Percentiles rank a stretch among this genome's conserved stretches.
Conservation (phyloP, 192 early-diverging fungal species). For the Coemansia sp. region DNA sequence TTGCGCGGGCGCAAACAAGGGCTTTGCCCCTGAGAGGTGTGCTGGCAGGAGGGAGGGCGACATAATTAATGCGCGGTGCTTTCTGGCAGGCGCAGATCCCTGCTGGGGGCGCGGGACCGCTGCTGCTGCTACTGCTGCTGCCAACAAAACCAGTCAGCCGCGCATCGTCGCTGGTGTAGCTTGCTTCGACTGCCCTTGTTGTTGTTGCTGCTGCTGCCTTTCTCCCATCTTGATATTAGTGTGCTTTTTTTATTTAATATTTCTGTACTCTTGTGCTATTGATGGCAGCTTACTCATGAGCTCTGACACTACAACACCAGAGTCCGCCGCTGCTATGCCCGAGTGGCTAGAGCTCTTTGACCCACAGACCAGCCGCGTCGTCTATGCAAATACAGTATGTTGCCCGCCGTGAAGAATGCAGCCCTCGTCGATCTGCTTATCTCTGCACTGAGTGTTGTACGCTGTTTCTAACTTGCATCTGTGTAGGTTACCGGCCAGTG, state of each 20-base stretch:
- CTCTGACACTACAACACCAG: conserved; percentile 17
- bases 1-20: too few relatives aligned
- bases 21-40: not conserved
- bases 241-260: conserved; percentile 15
- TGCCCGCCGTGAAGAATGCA: not conserved
- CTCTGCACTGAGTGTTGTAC: not conserved
- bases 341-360: conserved; percentile 72
- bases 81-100: conserved; percentile 7
- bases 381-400: conserved; percentile 70
- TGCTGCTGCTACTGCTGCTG: conserved; percentile 4
- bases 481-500: conserved; percentile 79
- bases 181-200: not conserved
- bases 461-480: not conserved
- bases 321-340: conserved; percentile 7
- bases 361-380: conserved; percentile 60
- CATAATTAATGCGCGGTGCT: not conserved
- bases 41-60: not conserved
- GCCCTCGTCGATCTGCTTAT: not conserved
- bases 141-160: conserved; percentile 3
- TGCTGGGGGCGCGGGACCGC: conserved; percentile 2
- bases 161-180: conserved; percentile 1
- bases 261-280: conserved; percentile 8
- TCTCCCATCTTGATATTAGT: conserved; percentile 3
- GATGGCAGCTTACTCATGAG: conserved; percentile 19
- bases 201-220: not conserved